Conservation (phyloP, 345 rosid species). For the Sonneratia alba region DNA sequence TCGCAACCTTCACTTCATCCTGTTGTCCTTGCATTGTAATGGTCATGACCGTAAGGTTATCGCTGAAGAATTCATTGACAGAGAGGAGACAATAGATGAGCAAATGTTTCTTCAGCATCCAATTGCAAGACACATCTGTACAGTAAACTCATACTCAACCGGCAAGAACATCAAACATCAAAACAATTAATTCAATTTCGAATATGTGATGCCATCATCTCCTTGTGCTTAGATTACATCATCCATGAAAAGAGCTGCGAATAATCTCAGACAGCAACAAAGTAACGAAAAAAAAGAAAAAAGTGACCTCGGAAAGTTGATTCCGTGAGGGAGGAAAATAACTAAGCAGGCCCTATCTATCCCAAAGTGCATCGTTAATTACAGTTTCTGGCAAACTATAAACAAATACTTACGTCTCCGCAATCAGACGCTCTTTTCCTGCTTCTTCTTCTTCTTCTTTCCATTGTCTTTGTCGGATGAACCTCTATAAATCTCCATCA, state of each 20-base stretch:
- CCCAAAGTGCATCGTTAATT: background rate
- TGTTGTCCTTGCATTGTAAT: background rate
- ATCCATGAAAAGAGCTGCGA: too few relatives aligned
- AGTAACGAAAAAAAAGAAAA: too few relatives aligned
- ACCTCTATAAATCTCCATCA: conserved; percentile 15
- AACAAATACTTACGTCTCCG: conserved; percentile 58
- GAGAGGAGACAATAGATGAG: background rate
- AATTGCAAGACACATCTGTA: background rate
- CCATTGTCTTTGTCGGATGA: background rate
- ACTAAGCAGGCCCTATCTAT: background rate
- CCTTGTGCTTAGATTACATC: background rate
- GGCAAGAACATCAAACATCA: background rate
- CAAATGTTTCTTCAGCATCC: background rate
- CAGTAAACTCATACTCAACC: background rate
- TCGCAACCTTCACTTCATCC: background rate
- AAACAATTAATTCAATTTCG: background rate
- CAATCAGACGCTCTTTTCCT: conserved; percentile 49
- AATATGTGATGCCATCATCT: background rate
- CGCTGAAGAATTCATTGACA: background rate
- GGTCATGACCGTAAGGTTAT: background rate
- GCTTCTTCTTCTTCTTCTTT: conserved; percentile 41
- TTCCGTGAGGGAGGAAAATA: background rate
- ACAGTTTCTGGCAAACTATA: background rate
- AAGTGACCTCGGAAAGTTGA: too few relatives aligned
- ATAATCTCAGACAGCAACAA: too few relatives aligned